phyloP scores from a whole-genome alignment of 768 basidiomycete genomes.

The Russula olivacea region DNA sequence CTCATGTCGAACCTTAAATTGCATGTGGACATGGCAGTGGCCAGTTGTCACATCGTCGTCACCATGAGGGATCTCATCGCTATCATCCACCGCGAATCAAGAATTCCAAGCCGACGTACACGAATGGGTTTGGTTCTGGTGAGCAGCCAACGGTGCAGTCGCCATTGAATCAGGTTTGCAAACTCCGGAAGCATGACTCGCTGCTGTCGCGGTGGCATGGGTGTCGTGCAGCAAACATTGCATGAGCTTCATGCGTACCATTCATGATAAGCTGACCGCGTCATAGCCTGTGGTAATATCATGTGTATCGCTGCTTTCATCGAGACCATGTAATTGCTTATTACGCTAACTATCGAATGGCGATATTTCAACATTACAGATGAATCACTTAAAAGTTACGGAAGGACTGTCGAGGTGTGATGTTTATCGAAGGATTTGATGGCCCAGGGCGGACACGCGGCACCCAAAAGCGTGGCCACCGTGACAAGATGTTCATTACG shows the following conservation, averaged over 20 bases:
- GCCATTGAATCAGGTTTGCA: neutral
- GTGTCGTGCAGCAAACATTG: no score
- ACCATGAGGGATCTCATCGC: neutral
- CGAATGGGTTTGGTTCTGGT: neutral
- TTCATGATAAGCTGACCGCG: neutral
- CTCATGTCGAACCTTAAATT: conserved; percentile 23
- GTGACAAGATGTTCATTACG: no score
- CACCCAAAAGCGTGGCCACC: no score
- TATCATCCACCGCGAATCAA: neutral
- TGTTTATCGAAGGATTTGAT: no score
- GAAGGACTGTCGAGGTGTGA: no score
- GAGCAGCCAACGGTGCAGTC: neutral
- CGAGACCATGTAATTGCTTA: neutral
- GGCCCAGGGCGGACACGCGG: no score
- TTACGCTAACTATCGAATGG: neutral
- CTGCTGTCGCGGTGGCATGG: neutral
- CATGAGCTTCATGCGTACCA: conserved; percentile 8
- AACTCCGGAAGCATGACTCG: conserved; percentile 5
- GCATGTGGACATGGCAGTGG: neutral
- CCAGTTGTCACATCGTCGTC: neutral
- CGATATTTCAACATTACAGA: neutral
- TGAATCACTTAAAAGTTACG: no score
- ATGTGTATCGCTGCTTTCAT: no score
- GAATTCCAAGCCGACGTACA: neutral
- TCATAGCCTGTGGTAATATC: neutral